Base-by-base conservation (phyloP, 768 basidiomycete genomes). In the Hydnomerulius pinastri region DNA sequence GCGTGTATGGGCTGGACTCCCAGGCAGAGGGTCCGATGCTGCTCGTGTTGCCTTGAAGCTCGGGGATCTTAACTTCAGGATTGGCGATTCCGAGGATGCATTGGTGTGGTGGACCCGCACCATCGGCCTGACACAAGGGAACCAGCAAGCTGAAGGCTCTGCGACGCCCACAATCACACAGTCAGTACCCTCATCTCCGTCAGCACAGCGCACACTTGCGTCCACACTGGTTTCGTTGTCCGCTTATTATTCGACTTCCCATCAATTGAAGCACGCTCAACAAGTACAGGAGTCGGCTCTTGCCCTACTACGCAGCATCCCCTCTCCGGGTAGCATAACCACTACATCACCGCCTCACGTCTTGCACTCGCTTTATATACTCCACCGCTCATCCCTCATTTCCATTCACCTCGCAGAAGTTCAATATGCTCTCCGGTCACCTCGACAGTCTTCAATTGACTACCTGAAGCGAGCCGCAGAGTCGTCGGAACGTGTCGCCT, bases 371-470 rank as follows among this genome's bases (percentile, higher is more conserved):
- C 66, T 87, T 6, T 87, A 79, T 56, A 69, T 90, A 36, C 76
- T 87, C 24, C 88, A 91, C 52, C 84, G 87, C 33, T 81, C 86
- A 13, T 81, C 89, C n/a, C 70, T 91, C 10, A 68, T 91, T 40
- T 83, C 83, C 12, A 73, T 86, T 11, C 89, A 91, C 60, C 79
- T 82, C 12, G 87, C 86, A 0, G 87, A 91, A 67, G 86, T 91
- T 10, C 68, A 81, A 9, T 76, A 83, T 59, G 83, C 82, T 4
- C 66, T 72, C 17, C 64, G 66, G 28, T 59, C 74, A 13, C 72
- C 79, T 21, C 60, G 70, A 3, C 57, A 68, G 7, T 65, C 73
- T 4, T 82, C 84, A 2, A 71, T 87, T 24, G 76, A 79, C 58
- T 80, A 76, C 71, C 70, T 90, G 35, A 68, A 69, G 15, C 74